Percentiles rank a stretch among this genome's conserved stretches.
These are phyloP conservation scores for Pseudoscleropodium purum DNA, from an alignment of 225 moss, liverwort and hornwort species.

Conservation along the genomic window DNA sequence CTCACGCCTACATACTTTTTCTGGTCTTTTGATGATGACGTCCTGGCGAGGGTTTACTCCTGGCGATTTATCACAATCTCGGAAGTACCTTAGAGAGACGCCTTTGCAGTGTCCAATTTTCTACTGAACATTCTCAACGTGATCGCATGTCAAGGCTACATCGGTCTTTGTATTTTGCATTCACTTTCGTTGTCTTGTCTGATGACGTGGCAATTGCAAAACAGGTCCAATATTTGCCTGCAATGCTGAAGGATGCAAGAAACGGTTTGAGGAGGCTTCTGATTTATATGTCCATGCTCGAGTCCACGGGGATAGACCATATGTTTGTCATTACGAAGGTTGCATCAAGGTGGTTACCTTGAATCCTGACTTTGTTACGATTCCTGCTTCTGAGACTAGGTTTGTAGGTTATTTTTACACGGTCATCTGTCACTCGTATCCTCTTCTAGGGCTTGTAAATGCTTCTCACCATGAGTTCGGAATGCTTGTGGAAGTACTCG, in stretches of 20 bases:
- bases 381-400: not conserved
- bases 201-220: not conserved
- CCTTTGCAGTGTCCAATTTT: not conserved
- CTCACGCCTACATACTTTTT: not conserved
- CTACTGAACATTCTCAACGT: not conserved
- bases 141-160: not conserved
- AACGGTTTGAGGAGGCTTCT: conserved; percentile 73
- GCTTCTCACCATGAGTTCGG: not conserved
- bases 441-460: not conserved
- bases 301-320: conserved; percentile 91
- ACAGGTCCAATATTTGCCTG: conserved; percentile 69
- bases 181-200: not conserved
- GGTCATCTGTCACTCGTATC: not conserved
- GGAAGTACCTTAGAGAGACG: not conserved
- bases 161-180: not conserved
- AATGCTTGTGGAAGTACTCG: not conserved
- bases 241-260: conserved; percentile 92
- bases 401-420: not conserved
- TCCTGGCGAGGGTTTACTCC: not conserved
- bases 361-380: not conserved
- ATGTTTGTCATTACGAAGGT: conserved; percentile 91
- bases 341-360: conserved; percentile 67
- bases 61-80: not conserved
- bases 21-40: not conserved
- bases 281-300: conserved; percentile 82